phyloP scores from a whole-genome alignment of 139 green algal genomes.

The Desmodesmus armatus region DNA sequence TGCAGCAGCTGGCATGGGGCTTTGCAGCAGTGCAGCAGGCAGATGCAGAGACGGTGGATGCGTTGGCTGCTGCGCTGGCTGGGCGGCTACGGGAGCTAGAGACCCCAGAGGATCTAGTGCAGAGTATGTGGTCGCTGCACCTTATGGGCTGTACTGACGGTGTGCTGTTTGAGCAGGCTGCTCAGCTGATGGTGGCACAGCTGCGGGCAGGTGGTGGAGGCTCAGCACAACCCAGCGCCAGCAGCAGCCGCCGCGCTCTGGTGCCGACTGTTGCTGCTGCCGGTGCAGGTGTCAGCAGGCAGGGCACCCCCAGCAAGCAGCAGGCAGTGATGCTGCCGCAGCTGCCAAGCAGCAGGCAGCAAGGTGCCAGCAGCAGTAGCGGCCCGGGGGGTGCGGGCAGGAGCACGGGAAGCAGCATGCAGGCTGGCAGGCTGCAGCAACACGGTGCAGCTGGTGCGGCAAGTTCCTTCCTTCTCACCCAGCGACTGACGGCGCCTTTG shows the following conservation, averaged over 20 bases:
- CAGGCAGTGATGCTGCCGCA: no score
- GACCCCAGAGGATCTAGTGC: not conserved
- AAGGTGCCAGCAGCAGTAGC: no score
- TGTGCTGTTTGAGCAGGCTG: not conserved
- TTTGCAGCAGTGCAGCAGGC: conserved; percentile 1
- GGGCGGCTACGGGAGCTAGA: not conserved
- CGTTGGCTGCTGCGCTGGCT: not conserved
- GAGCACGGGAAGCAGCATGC: no score
- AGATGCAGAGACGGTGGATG: not conserved
- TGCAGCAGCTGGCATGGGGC: conserved; percentile 31
- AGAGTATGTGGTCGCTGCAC: conserved; percentile 15
- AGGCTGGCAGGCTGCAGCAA: no score
- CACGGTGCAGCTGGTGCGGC: no score
- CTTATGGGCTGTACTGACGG: not conserved
- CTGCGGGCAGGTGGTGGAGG: not conserved
- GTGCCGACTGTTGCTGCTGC: not conserved
- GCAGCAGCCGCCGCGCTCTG: not conserved
- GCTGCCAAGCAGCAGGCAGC: no score
- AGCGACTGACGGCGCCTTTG: not conserved
- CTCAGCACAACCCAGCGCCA: not conserved
- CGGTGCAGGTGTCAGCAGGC: not conserved
- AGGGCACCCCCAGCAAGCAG: not conserved
- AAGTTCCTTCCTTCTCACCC: no score
- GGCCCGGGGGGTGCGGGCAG: no score
- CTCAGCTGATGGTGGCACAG: not conserved